Base-by-base conservation (phyloP, 495 filamentous ascomycete genomes). In the Hapsidospora chrysogenum region DNA sequence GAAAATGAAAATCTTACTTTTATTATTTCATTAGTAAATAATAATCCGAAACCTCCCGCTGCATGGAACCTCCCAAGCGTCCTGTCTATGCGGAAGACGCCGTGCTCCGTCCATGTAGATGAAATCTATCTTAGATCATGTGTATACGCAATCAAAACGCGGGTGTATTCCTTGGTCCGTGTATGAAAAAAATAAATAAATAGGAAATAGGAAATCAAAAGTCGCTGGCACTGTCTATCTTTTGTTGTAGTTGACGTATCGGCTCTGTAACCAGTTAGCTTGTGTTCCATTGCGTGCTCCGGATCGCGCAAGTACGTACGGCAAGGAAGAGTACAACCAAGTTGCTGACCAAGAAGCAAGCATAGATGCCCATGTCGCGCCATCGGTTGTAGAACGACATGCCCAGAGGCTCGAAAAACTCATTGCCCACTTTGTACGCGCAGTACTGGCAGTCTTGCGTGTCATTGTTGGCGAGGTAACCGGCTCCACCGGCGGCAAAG, bases 321-420 rank as follows among this genome's bases (percentile, higher is more conserved):
- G 73, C 80, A 16, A 77, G 8, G 44, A 85, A 81, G 29, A 92
- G 46, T 36, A 92, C 71, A 14, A 83, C 66, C 48, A 85, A 47
- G 48, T 85, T 87, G 39, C 70, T 78, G n/a, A 59, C 79, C 31
- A 84, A 58, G 46, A 79, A 92, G 9, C 72, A 74, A 14, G 67
- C 33, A 37, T 80, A 76, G 36, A 89, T 86, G 2, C 82, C 83
- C 41, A 85, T 40, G 45, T 92, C 83, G 26, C 83, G 61, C 81
- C 83, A 89, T 9, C 83, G 52, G 36, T 79, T 51, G 20, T 66
- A 60, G 38, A 74, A 92, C 10, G 44, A 53, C 48, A 85, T 68
- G 0, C 64, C 63, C 10, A 89, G 60, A 0, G 67, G 59, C 29
- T 59, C 45, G 36, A 80, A 89, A 43, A 86, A 89, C 51, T 89